Conservation (phyloP, 78 protist genomes). For the slime mould (Dictyostelium discoideum) region DNA sequence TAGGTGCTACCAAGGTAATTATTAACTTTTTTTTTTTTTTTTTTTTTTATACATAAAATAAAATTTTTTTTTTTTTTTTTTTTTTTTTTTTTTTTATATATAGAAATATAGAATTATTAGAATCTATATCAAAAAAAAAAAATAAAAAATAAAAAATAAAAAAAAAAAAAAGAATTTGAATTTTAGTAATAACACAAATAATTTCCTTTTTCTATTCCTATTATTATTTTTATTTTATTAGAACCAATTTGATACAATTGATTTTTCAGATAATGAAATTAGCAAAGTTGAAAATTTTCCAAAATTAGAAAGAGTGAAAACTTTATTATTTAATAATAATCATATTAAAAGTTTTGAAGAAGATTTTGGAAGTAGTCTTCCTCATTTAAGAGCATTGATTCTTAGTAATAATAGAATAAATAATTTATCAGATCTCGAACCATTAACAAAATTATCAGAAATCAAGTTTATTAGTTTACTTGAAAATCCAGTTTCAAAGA, state of each 20-base stretch:
- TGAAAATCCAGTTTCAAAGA: slow-evolving; percentile 76
- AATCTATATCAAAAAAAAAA: not conserved
- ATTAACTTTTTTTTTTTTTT: not conserved
- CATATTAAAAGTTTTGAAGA: slow-evolving; percentile 63
- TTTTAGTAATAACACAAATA: not conserved
- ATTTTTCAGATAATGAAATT: slow-evolving; percentile 93
- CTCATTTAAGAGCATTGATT: slow-evolving; percentile 67
- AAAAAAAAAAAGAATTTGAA: no score
- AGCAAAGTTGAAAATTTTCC: slow-evolving; percentile 89
- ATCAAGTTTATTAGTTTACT: slow-evolving; percentile 70
- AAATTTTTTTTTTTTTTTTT: not conserved
- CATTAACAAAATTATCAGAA: slow-evolving; percentile 33
- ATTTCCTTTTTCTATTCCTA: no score
- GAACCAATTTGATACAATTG: slow-evolving; percentile 94
- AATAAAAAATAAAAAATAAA: no score
- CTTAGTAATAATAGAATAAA: slow-evolving; percentile 82
- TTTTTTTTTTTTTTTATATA: not conserved
- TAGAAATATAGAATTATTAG: not conserved
- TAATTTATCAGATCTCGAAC: slow-evolving; percentile 50
- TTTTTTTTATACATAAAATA: not conserved
- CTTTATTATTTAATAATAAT: slow-evolving; percentile 90
- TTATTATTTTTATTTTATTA: not conserved
- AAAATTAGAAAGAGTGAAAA: slow-evolving; percentile 77
- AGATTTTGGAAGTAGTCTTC: slow-evolving; percentile 35
- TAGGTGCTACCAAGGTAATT: slow-evolving; percentile 88